A percentile compares a stretch with the other conserved stretches of the same genome.
Evolutionary conservation across 345 rosid species (phyloP).

Genomic region (Salix purpurea): DNA sequence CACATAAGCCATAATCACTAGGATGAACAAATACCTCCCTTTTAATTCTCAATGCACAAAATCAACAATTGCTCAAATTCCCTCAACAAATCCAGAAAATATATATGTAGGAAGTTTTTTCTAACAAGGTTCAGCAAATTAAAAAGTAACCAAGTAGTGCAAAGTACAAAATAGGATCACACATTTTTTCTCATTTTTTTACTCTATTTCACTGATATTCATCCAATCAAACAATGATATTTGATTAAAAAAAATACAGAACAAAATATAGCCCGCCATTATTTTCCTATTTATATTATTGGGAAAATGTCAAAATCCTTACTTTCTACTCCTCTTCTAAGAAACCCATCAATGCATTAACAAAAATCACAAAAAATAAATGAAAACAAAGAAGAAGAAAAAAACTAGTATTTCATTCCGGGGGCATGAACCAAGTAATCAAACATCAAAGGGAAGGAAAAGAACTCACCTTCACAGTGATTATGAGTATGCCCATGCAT

Average conservation of each 20-base stretch:
- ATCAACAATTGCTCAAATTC: neutral
- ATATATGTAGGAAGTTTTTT: neutral
- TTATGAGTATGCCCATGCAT: neutral
- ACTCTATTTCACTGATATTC: neutral
- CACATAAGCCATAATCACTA: constrained; percentile 36
- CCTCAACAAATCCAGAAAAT: neutral
- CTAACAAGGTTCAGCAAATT: neutral
- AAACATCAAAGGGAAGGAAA: neutral
- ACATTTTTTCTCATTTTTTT: neutral
- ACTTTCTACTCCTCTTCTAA: neutral
- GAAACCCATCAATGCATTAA: neutral
- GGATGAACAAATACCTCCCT: constrained; percentile 24
- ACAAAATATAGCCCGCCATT: neutral
- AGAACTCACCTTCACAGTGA: neutral
- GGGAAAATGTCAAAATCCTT: neutral
- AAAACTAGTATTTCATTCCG: neutral
- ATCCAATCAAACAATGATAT: neutral
- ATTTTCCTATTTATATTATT: neutral
- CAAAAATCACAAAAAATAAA: neutral
- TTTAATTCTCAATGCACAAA: neutral
- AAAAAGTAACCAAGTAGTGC: neutral
- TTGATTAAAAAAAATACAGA: neutral
- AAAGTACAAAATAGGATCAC: neutral
- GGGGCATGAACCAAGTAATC: neutral
- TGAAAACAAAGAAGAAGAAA: neutral